Evolutionary conservation across 2,329 filamentous ascomycete genomes (phyloP).

Genomic region (Pseudodiploospora longispora): DNA sequence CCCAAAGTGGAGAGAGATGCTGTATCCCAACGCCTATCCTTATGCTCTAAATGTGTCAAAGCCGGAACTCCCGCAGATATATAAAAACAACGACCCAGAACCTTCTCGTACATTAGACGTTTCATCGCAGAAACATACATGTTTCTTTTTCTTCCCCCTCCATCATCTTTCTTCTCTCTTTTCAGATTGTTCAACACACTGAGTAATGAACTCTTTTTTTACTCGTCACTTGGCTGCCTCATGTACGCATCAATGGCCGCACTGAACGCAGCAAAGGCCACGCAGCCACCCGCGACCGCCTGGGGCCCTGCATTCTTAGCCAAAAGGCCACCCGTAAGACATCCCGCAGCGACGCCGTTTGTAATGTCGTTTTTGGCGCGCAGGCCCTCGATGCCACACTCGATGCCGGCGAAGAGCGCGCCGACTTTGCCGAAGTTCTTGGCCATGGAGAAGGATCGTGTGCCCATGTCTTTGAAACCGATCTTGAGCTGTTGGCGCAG

Average conservation of each 20-base stretch:
- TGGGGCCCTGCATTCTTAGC: slow-evolving; percentile 83
- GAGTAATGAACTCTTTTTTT: slow-evolving; percentile 11
- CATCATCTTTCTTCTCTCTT: slow-evolving; percentile 18
- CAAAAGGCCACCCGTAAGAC: slow-evolving; percentile 81
- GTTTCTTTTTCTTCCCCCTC: slow-evolving; percentile 1
- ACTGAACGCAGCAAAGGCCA: slow-evolving; percentile 87
- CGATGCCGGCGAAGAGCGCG: slow-evolving; percentile 82
- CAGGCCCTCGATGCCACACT: slow-evolving; percentile 90
- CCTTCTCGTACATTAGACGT: not conserved
- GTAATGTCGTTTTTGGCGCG: slow-evolving; percentile 88
- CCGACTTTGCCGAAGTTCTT: slow-evolving; percentile 96
- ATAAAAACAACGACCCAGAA: slow-evolving; percentile 8
- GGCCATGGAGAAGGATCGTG: slow-evolving; percentile 70
- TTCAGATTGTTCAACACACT: not conserved
- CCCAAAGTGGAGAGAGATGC: slow-evolving; percentile 18
- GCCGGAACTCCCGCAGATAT: slow-evolving; percentile 18
- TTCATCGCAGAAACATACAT: slow-evolving; percentile 4
- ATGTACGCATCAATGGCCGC: slow-evolving; percentile 89
- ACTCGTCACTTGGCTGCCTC: slow-evolving; percentile 63
- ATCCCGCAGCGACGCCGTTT: slow-evolving; percentile 83
- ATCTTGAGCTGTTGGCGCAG: slow-evolving; percentile 72
- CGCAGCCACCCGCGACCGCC: slow-evolving; percentile 79
- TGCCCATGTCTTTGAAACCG: slow-evolving; percentile 94
- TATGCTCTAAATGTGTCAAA: slow-evolving; percentile 20
- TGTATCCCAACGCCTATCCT: slow-evolving; percentile 23